Percentiles rank a stretch among this genome's conserved stretches.
Conservation (phyloP, 2,329 filamentous ascomycete genomes). For the Fusarium begoniae region DNA sequence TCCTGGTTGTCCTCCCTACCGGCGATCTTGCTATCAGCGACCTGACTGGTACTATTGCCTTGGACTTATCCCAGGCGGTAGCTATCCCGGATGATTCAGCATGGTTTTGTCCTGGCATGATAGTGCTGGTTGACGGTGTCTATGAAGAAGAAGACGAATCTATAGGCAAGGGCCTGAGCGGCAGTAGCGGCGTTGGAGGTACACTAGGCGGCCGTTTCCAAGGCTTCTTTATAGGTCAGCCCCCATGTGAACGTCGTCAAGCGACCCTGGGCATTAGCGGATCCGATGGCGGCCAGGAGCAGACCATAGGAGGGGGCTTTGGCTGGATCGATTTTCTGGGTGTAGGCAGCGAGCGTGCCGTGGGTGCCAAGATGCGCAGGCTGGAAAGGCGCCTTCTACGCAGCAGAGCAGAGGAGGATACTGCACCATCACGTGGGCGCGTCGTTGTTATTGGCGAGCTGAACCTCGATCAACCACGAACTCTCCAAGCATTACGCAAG, state of each 20-base stretch:
- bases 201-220: constrained; percentile 93
- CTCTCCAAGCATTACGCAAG: constrained; percentile 81
- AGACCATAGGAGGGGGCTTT: constrained; percentile 81
- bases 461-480: constrained; percentile 84
- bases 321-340: constrained; percentile 98
- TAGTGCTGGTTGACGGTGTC: constrained; percentile 92
- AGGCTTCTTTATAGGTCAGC: constrained; percentile 89
- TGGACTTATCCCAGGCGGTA: constrained; percentile 83
- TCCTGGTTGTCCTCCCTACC: constrained; percentile 82
- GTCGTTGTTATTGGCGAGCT: constrained; percentile 86
- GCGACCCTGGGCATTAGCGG: constrained; percentile 78
- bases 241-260: constrained; percentile 86
- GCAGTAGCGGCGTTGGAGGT: constrained; percentile 84
- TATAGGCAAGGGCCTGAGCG: constrained; percentile 74
- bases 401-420: constrained; percentile 47
- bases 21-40: constrained; percentile 87
- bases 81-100: constrained; percentile 85
- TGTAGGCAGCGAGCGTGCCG: constrained; percentile 86
- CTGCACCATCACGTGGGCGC: constrained; percentile 56
- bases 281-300: constrained; percentile 64
- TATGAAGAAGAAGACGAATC: constrained; percentile 92
- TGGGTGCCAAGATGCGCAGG: constrained; percentile 82
- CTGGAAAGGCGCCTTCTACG: constrained; percentile 75
- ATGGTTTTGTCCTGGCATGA: constrained; percentile 96
- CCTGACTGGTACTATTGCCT: constrained; percentile 83